Base-by-base conservation (phyloP, 768 basidiomycete genomes). In the Boletus speciosus region DNA sequence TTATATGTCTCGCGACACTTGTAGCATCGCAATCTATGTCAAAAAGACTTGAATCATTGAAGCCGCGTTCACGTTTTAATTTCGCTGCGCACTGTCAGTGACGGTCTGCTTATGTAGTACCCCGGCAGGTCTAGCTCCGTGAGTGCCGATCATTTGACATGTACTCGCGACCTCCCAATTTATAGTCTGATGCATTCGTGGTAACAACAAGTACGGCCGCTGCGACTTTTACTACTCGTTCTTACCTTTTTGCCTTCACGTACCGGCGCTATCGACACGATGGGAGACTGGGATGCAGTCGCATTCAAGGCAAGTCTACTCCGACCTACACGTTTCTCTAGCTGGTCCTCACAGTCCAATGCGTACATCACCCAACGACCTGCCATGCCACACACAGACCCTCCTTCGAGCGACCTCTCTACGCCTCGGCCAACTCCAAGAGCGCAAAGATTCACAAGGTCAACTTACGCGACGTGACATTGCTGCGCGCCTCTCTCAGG, bases 401-500 rank as follows among this genome's bases (percentile, higher is more conserved):
- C 82, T 86, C 54, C 75, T 90, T 44, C 78, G 84, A 55, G 74
- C 80, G 25, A 79, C 87, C 8, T 80, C 81, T 43, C 84, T 86
- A 58, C 77, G 78, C 47, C 75, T 91, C 29, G 84, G 83, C 19
- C 86, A 90, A 60, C 66, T 88, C 16, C 86, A 88, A 63, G 82
- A 84, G 57, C 82, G 81, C 67, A 81, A 84, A 54, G 85, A 89
- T 58, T 81, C 86, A 6, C 77, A 83, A 62, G 78, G 77, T 2
- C 78, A 76, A 35, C 81, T 88, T 41, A 81, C 79, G 19, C 78
- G 85, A 60, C 77, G 77, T 58, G 87, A 90, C 66, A 84, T 91
- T 54, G 82, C 86, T 6, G 83, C 79, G 12, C 69, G 85, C 16
- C 74, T 91, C 39, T 78, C 80, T 47, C 81, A 85, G 57, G 78